phyloP scores from a whole-genome alignment of 306 rosid species.

The Hylodesmum podocarpum region DNA sequence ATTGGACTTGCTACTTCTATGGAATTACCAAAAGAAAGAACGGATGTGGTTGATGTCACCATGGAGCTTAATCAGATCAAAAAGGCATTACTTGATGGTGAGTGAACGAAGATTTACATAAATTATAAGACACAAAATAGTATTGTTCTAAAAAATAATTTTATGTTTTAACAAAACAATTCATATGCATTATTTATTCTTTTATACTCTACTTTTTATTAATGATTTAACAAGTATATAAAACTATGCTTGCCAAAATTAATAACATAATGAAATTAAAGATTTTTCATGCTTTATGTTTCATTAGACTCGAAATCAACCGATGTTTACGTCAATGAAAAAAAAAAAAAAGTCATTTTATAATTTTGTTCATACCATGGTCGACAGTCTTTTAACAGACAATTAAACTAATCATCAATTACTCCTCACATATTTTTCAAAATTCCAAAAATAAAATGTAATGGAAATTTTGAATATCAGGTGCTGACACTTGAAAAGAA shows the following conservation, averaged over 20 bases:
- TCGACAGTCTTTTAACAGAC: background rate
- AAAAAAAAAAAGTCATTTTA: background rate
- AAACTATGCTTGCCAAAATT: background rate
- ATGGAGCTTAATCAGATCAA: constrained; percentile 21
- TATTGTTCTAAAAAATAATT: background rate
- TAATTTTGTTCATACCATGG: background rate
- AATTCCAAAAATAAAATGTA: background rate
- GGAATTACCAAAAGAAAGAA: constrained; percentile 33
- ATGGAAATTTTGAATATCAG: background rate
- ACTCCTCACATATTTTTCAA: too few species aligned
- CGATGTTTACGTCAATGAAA: background rate
- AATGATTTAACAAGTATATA: background rate
- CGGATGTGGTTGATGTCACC: constrained; percentile 14
- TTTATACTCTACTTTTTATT: background rate
- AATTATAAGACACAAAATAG: background rate
- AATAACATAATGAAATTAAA: background rate
- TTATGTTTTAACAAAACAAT: background rate
- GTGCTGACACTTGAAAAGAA: background rate
- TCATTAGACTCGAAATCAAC: background rate
- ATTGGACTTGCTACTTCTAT: constrained; percentile 32
- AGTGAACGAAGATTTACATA: background rate
- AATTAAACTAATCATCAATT: background rate
- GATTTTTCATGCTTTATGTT: background rate
- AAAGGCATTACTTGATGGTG: background rate
- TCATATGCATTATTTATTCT: background rate